These are phyloP conservation scores for Wickerhamiella galacta DNA, from an alignment of 805 yeast species.

Conservation along the genomic window DNA sequence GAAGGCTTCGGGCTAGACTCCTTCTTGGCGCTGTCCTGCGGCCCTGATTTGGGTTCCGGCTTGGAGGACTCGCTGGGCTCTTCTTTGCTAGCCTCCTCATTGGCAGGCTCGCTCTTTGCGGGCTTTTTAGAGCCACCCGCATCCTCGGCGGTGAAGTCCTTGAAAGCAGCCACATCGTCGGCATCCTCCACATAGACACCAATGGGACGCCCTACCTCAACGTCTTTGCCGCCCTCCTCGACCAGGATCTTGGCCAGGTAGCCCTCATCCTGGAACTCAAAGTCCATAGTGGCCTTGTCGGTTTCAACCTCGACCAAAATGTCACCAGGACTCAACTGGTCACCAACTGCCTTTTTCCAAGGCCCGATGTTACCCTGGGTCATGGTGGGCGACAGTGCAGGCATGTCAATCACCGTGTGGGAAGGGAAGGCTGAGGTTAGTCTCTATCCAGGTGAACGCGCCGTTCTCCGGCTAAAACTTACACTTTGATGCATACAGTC, in stretches of 20 bases:
- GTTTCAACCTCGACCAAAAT: conserved; percentile 94
- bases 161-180: conserved; percentile 75
- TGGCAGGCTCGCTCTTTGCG: conserved; percentile 15
- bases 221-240: conserved; percentile 67
- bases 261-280: conserved; percentile 96
- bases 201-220: conserved; percentile 89
- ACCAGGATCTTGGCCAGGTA: conserved; percentile 55
- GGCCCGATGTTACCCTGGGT: conserved; percentile 81
- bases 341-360: conserved; percentile 88
- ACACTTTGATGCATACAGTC: conserved; percentile 25
- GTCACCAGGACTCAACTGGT: conserved; percentile 77
- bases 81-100: neutral
- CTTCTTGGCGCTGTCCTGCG: neutral
- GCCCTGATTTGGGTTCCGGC: neutral
- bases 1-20: conserved; percentile 6
- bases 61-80: neutral
- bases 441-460: neutral
- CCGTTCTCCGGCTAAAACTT: conserved; percentile 5
- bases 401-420: conserved; percentile 89
- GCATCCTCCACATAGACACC: conserved; percentile 89
- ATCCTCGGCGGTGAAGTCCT: conserved; percentile 66
- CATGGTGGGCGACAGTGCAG: conserved; percentile 99
- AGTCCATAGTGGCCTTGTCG: conserved; percentile 96
- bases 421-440: conserved; percentile 37
- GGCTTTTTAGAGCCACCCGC: conserved; percentile 36